Evolutionary conservation across 164 flowering plant species (phyloP), one percentile per base, ranked within the genome.

Genomic region (Macadamia integrifolia): DNA sequence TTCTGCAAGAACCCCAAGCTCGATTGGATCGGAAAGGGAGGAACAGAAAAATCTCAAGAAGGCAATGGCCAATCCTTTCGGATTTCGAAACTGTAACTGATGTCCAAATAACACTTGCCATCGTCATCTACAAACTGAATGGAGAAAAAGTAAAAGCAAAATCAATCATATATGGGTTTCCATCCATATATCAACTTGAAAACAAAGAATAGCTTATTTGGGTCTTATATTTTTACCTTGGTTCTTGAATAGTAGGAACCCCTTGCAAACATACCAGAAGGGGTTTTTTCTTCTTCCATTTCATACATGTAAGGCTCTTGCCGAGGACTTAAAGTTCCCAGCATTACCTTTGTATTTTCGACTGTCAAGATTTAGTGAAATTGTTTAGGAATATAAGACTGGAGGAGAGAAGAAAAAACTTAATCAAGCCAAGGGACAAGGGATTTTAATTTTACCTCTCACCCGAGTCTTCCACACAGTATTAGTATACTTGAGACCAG

Each of bases 321-420:
- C 63, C 78, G 85, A 60, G 88, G 88, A 65, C 84, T 81, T 42
- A 79, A 85, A 28, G 85, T 85, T 71, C 88, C 88, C 50, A 85
- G 62, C 88, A 85, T 82, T 42, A 68, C 70, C 62, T 70, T 85
- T 73, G 86, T 72, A 29, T 63, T 79, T 55, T 77, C 85, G 61
- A 85, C 86, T 85, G 83, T 32, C 70, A 71, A 43, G 29, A 43
- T 66, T 69, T 56, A 42, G 56, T 40, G 61, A 52, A 52, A 52
- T 13, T 17, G 17, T 17, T 11, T 13, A 52, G 15, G 17, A 52
- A 52, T 13, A 50, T 9, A 50, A 3, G 13, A 13, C 55, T 9
- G 12, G 12, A 50, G 13, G 13, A 50, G 14, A 9, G 13, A 9
- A 2, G 13, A 14, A 17, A 13, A 52, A 52, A 52, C 17, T 2